Evolutionary conservation across 2,329 filamentous ascomycete species (phyloP), one percentile per base, ranked within the genome.

Genomic region (Penicillium sp.): DNA sequence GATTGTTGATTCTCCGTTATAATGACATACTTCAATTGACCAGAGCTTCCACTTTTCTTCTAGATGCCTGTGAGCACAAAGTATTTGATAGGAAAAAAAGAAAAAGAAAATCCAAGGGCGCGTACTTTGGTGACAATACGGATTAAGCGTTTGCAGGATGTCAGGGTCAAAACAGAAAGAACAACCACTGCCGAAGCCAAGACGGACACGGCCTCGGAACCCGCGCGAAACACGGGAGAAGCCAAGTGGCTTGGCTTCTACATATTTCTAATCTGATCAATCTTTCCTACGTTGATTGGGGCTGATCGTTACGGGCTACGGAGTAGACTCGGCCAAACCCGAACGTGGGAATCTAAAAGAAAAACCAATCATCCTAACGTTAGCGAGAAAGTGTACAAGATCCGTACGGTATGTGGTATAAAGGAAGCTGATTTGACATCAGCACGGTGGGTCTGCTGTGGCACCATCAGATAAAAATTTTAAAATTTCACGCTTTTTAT

Each of bases 381-480:
- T 33, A 29, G 27, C 27, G 31, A 33, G 13, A 4, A 16, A 33
- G 1, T 13, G 13, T 14, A 33, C 31, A 33, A 14, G 31, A 33
- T 6, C 29, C 29, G 31, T 11, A 21, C 26, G n/a, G 29, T 31
- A 29, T 9, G 26, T 10, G 26, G 26, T 31, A 13, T 4, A 2
- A 4, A 27, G 11, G n/a, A 7, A 1, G n/a, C 1, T 31, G 24
- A 43, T 43, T 43, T 24, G 49, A 22, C 31, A 14, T 10, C 26
- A 4, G n/a, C 4, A 22, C 21, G 45, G 57, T 62, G 60, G 60
- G 50, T 52, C 55, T 8, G 7, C 26, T 35, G 58, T 62, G 60
- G 60, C 60, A 58, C 60, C 55, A 62, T 62, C 60, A 62, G 60
- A 62, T 62, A 62, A 62, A 46, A 54, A 29, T 53, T 33, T 33